Base-by-base conservation (phyloP, 192 early-diverging fungal genomes). In the Coemansia aciculifera region DNA sequence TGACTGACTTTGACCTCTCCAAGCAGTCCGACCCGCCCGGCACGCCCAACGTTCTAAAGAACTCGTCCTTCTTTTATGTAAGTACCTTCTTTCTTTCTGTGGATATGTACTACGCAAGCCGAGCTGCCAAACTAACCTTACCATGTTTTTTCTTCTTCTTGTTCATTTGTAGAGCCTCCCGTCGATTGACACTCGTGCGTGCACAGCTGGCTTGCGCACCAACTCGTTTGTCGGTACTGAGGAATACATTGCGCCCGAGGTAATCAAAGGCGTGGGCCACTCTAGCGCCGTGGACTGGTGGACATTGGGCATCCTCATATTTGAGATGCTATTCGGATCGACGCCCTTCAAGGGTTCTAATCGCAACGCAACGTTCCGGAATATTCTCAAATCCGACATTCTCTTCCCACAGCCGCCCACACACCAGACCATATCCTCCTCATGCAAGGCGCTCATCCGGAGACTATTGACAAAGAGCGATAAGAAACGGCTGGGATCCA, bases 181-280 rank as follows among this genome's bases (percentile, higher is more conserved):
- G 24, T 81, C 85, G 23, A 88, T 98, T 66, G 93, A 98, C 75
- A 98, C 95, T 32, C 92, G 90, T 57, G 84, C 88, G 12, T 96
- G 95, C 76, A 94, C 93, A 63, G 89, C 92, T 60, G 87, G 87
- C 68, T 73, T 95, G 52, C 86, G 95, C 61, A 98, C 97, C 5
- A 98, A 99, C 80, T 95, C 94, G 59, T 99, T 99, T 88, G 96
- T 98, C 17, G 97, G 97, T 8, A 99, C 97, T 3, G 96, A 98
- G 79, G 97, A 98, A 83, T 98, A 98, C 75, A 97, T 99, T 90
- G 94, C 97, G 21, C 97, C 97, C 42, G 97, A 99, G 78, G 95
- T 99, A 19, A 98, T 99, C 84, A 93, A 91, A 62, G 96, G 96
- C 43, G 85, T 86, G 49, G 96, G 96, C 13, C 96, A 99, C 84